Base-by-base conservation (phyloP, 2,329 filamentous ascomycete genomes). In the Dendrostoma leiphaemia region DNA sequence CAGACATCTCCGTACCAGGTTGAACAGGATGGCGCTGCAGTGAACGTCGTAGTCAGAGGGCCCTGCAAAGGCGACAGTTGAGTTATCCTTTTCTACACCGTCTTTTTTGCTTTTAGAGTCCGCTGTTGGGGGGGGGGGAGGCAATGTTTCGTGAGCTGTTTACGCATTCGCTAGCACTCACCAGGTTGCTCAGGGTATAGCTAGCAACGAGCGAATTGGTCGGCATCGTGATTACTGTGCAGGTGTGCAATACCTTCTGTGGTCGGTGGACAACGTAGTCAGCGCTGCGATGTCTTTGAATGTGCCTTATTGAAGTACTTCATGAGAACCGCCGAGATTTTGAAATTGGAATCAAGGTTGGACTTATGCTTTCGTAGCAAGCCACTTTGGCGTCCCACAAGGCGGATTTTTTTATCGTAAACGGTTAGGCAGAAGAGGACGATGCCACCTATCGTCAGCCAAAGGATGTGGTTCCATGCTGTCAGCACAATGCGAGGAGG, bases 41-140 rank as follows among this genome's bases (percentile, higher is more conserved):
- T 55, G 43, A 56, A 57, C 40, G 51, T 46, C 21, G 50, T 50
- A 29, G 54, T 54, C 31, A 57, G 19, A 24, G 54, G 51, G 17
- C 54, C 45, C 54, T 56, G 26, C 8, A 10, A n/a, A 8, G 3
- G 8, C 19, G 15, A 40, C 1, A 49, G 19, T 13, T 8, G 5
- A 9, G n/a, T 13, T n/a, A n/a, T n/a, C n/a, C n/a, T n/a, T n/a
- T n/a, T n/a, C n/a, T n/a, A n/a, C n/a, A n/a, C n/a, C n/a, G n/a
- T n/a, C n/a, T n/a, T n/a, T n/a, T n/a, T n/a, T n/a, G n/a, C n/a
- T n/a, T n/a, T n/a, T n/a, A n/a, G n/a, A n/a, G n/a, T n/a, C n/a
- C n/a, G n/a, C n/a, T n/a, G n/a, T n/a, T n/a, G n/a, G n/a, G n/a
- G n/a, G n/a, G n/a, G n/a, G n/a, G n/a, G n/a, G n/a, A n/a, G n/a